Base-by-base conservation (phyloP, 306 rosid genomes). In the Vigna trinervia region DNA sequence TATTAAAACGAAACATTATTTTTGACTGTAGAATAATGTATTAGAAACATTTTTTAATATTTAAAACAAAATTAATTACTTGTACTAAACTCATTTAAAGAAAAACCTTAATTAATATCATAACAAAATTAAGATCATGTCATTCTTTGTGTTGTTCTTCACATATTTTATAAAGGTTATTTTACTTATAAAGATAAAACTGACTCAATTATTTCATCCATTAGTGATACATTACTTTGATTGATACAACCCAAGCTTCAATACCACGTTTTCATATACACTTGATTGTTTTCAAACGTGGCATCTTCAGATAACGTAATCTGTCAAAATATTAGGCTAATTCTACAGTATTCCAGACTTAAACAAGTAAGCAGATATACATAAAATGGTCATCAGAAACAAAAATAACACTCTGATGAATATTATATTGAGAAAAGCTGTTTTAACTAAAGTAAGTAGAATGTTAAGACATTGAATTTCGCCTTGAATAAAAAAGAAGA, bases 181-280 rank as follows among this genome's bases (percentile, higher is more conserved):
- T 43, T 39, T 43, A 0, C 13, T 43, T 43, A 43, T 10, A 43
- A 43, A 43, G 2, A 2, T 9, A 43, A 43, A 47, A 47, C n/a
- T 3, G n/a, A 59, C 39, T 28, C 39, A 59, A 59, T 59, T 14
- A 14, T 60, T 62, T 15, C 47, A 32, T 14, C 26, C n/a, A 30
- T 62, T 62, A 15, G 7, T 32, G 65, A 26, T 28, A 54, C 32
- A 67, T 64, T 73, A 58, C 9, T 47, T 71, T 74, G 45, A 41
- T 34, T 59, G 17, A 61, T 71, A 52, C 13, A 62, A 28, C 8
- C 9, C 43, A 34, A 30, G 34, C 78, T 39, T 51, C 0, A 11
- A 10, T 43, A 10, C 13, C 47, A 43, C 47, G 47, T 43, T 12
- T 43, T 43, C 13, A 41, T 7, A 56, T 7, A 56, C 32, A 26